Base-by-base conservation (phyloP, 2,329 filamentous ascomycete genomes). In the Achaetomium macrosporum region DNA sequence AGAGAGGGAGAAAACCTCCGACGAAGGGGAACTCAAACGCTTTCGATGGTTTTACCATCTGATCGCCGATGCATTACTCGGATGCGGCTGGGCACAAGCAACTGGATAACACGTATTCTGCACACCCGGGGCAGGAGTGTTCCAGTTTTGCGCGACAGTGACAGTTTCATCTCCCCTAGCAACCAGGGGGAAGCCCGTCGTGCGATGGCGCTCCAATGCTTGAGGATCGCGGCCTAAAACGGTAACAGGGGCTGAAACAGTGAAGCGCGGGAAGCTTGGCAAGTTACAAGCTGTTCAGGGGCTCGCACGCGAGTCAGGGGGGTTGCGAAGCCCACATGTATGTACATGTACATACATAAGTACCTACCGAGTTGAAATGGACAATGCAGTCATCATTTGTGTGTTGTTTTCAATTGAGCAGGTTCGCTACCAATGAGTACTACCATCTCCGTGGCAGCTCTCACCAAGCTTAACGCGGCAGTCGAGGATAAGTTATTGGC, bases 71-170 rank as follows among this genome's bases (percentile, higher is more conserved):
- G 47, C 47, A 50, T 42, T 2, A 41, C 10, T 40, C n/a, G 37
- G 16, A 8, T 16, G 33, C 31, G 29, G 15, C 44, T 20, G 7
- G 20, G 45, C 45, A 30, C 17, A 40, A 40, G 30, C 19, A 30
- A 13, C 35, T 8, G 7, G 13, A 37, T 4, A 37, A n/a, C 35
- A n/a, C 6, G 7, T 7, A 13, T 4, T 8, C 8, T 8, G 12
- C n/a, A 8, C n/a, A 37, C 8, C 12, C 15, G 15, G 35, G n/a
- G 19, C n/a, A 12, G 25, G 8, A 19, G 25, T 12, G 45, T 39
- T 48, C 48, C 49, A 47, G 43, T 16, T 48, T 51, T 51, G 19
- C 42, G 48, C 44, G 45, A 51, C 53, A 49, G n/a, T 41, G 36
- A 33, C 41, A 39, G 53, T 55, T 55, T 55, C 53, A 55, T 52